Base-by-base conservation (phyloP, 306 rosid genomes). In the Inga leiocalycina region DNA sequence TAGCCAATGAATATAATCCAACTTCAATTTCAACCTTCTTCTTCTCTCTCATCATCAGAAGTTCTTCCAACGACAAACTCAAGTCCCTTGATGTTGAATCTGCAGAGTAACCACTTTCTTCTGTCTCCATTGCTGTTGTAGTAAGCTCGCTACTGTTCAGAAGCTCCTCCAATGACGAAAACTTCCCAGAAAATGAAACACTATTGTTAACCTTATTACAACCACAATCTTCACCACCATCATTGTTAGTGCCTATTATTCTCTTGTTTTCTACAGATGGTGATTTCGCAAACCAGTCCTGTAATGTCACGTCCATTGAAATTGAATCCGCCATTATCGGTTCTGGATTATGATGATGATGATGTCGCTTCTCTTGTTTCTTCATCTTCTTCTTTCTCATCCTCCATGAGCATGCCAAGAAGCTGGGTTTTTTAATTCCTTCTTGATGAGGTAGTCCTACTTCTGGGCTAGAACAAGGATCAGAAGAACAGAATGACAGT, bases 231-330 rank as follows among this genome's bases (percentile, higher is more conserved):
- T 27, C 19, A 54, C 10, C 24, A 4, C 17, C 5, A 51, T 15
- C 8, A 51, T 51, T 22, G 6, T 39, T 4, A 8, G 0, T 19
- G 2, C 9, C 41, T 48, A 16, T 65, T 67, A 74, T 67, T 69
- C 72, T 69, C 66, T 56, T 41, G 16, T 70, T 24, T 19, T 76
- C 41, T 7, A 49, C n/a, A 9, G 37, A 82, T 70, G 83, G 89
- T 41, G 89, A 82, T 24, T 74, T 72, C 35, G 72, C 80, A 79
- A 85, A 81, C 87, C 89, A 81, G 27, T 87, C 90, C 67, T 83
- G 81, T 46, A 84, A 71, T 45, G 89, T 70, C 19, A 68, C 3
- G 39, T 64, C 75, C 66, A 37, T 69, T 8, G 68, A 27, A 22
- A 57, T 57, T 17, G 49, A 69, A 69, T 69, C 71, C 78, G 34